These are phyloP conservation scores for Stropharia rugosoannulata DNA, from an alignment of 768 basidiomycete species.

Conservation along the genomic window DNA sequence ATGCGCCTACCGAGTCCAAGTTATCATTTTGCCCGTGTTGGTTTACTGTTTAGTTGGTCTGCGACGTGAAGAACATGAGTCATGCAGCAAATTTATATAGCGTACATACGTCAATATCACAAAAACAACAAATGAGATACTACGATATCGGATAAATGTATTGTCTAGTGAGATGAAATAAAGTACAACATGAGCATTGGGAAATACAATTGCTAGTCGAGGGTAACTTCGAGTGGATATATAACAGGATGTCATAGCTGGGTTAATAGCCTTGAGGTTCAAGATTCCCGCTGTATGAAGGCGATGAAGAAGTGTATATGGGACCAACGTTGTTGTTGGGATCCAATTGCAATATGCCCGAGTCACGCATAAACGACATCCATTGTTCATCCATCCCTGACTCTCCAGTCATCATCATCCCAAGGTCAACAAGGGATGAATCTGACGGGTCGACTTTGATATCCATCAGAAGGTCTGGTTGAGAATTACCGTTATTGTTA, in stretches of 20 bases:
- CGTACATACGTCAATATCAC: neutral
- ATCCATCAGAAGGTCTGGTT: conserved; percentile 2
- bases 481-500: neutral
- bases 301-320: conserved; percentile 5
- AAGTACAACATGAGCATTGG: conserved; percentile 1
- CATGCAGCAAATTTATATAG: no score
- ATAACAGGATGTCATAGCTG: neutral
- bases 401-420: conserved; percentile 55
- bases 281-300: conserved; percentile 1
- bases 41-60: no score
- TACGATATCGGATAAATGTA: neutral
- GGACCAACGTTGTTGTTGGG: conserved; percentile 3
- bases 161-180: neutral
- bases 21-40: no score
- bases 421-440: conserved; percentile 36
- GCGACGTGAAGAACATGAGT: no score
- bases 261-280: neutral
- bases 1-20: no score
- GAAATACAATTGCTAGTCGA: neutral
- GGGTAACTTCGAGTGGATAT: neutral
- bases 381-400: conserved; percentile 67
- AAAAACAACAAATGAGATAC: neutral
- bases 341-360: conserved; percentile 48
- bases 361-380: conserved; percentile 64
- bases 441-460: conserved; percentile 30